These are phyloP conservation scores for Ogataea wickerhamii DNA, from an alignment of 805 yeast genomes.

Conservation along the genomic window DNA sequence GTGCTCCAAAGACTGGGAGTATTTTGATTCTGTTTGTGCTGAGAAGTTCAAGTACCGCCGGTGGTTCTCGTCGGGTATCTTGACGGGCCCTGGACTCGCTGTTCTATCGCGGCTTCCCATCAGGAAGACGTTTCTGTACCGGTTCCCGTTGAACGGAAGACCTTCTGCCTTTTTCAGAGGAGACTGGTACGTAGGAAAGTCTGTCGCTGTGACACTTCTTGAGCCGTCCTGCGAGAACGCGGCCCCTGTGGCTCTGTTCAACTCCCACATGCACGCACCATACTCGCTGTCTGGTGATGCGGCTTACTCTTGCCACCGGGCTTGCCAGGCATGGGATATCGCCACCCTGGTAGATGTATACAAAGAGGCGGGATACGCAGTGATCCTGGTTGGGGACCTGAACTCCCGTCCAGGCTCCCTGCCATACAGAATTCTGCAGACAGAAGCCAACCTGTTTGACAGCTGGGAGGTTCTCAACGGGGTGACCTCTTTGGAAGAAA, in stretches of 20 bases:
- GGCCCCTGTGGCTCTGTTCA: conserved; percentile 69
- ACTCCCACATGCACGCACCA: conserved; percentile 98
- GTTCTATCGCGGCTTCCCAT: conserved; percentile 82
- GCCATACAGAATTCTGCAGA: conserved; percentile 70
- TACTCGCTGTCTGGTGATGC: conserved; percentile 81
- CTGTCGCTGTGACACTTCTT: conserved; percentile 71
- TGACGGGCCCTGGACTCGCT: conserved; percentile 92
- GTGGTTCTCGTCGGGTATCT: conserved; percentile 74
- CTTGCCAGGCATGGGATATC: conserved; percentile 97
- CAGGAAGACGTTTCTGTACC: conserved; percentile 67
- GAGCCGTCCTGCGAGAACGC: conserved; percentile 45
- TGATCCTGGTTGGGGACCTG: conserved; percentile 88
- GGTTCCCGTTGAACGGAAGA: conserved; percentile 90
- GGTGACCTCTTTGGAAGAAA: conserved; percentile 35
- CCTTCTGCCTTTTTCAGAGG: conserved; percentile 93
- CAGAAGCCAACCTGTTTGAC: conserved; percentile 66
- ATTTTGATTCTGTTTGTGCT: conserved; percentile 45
- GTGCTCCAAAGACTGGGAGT: conserved; percentile 81
- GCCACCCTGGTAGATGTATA: conserved; percentile 61
- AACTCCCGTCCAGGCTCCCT: conserved; percentile 85
- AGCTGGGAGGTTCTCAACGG: conserved; percentile 78
- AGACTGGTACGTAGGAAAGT: conserved; percentile 96
- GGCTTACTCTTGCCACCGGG: conserved; percentile 82
- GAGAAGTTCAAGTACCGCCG: conserved; percentile 59
- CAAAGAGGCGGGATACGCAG: conserved; percentile 73